phyloP scores from a whole-genome alignment of 352 stramenopile species.

The Pythium brachiatum region DNA sequence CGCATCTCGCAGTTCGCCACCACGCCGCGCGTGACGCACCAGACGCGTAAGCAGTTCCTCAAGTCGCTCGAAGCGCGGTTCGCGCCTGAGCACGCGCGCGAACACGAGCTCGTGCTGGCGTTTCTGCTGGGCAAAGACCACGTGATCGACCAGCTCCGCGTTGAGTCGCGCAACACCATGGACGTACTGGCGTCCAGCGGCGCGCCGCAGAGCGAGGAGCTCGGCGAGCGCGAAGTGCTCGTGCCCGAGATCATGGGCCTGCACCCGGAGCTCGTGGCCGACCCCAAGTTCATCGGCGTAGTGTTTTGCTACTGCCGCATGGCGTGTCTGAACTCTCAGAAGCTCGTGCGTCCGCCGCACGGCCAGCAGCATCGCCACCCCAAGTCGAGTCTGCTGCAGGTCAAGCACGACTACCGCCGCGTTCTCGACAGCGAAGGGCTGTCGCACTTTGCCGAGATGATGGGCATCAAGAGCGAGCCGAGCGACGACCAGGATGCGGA shows the following conservation, averaged over 20 bases:
- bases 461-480: constrained; percentile 56
- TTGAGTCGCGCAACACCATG: constrained; percentile 38
- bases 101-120: constrained; percentile 68
- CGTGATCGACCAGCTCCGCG: constrained; percentile 61
- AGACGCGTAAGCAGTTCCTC: constrained; percentile 79
- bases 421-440: constrained; percentile 79
- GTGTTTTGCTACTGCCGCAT: constrained; percentile 82
- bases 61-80: constrained; percentile 71
- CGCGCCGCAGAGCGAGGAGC: constrained; percentile 5
- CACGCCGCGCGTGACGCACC: constrained; percentile 63
- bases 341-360: constrained; percentile 56
- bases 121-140: constrained; percentile 75
- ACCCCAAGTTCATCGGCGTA: constrained; percentile 74
- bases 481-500: constrained; percentile 18
- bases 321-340: constrained; percentile 80
- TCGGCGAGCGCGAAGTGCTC: constrained; percentile 30
- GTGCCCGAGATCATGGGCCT: constrained; percentile 76
- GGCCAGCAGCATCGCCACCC: constrained; percentile 46
- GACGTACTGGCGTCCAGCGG: constrained; percentile 8
- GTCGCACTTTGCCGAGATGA: constrained; percentile 67
- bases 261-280: constrained; percentile 66
- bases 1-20: constrained; percentile 79
- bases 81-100: constrained; percentile 45
- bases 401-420: constrained; percentile 80
- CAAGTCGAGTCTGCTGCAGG: constrained; percentile 79